A percentile compares a stretch with the other conserved stretches of the same genome.
These are phyloP conservation scores for Boletus pseudo-olivaceus DNA, from an alignment of 768 basidiomycete species.

Conservation along the genomic window DNA sequence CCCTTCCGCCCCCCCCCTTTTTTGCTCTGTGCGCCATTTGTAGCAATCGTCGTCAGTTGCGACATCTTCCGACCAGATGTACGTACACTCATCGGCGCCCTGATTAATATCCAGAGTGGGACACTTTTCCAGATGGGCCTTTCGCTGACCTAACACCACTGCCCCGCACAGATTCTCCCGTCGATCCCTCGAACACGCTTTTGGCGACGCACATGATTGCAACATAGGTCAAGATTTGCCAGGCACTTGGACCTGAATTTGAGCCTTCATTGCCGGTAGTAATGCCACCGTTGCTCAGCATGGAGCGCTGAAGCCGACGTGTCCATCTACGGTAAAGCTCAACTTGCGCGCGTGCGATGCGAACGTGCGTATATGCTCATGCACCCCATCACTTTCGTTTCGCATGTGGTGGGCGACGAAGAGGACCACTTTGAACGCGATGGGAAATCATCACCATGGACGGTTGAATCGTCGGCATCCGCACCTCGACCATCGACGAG, in stretches of 20 bases:
- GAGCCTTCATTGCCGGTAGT: constrained; percentile 83
- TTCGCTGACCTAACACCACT: background rate
- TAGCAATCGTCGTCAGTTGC: constrained; percentile 75
- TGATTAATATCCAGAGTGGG: constrained; percentile 75
- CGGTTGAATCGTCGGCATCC: constrained; percentile 71
- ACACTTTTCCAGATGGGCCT: background rate
- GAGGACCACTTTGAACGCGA: constrained; percentile 57
- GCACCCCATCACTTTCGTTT: background rate
- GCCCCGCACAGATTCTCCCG: constrained; percentile 49
- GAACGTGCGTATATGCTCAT: background rate
- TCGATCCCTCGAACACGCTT: constrained; percentile 70
- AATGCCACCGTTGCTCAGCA: constrained; percentile 72
- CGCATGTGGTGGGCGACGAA: constrained; percentile 45
- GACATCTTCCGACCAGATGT: constrained; percentile 46
- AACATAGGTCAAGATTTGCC: constrained; percentile 84
- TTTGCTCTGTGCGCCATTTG: background rate
- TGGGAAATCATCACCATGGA: constrained; percentile 75
- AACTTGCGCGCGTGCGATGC: background rate
- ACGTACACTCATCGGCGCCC: constrained; percentile 60
- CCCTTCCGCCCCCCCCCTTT: too few relatives aligned
- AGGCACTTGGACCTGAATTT: constrained; percentile 41
- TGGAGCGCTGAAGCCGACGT: constrained; percentile 81
- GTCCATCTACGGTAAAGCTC: constrained; percentile 55
- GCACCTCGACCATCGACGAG: constrained; percentile 80
- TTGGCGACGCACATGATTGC: constrained; percentile 72